phyloP scores from a whole-genome alignment of 78 protist species.

The Cyanophora paradoxa region DNA sequence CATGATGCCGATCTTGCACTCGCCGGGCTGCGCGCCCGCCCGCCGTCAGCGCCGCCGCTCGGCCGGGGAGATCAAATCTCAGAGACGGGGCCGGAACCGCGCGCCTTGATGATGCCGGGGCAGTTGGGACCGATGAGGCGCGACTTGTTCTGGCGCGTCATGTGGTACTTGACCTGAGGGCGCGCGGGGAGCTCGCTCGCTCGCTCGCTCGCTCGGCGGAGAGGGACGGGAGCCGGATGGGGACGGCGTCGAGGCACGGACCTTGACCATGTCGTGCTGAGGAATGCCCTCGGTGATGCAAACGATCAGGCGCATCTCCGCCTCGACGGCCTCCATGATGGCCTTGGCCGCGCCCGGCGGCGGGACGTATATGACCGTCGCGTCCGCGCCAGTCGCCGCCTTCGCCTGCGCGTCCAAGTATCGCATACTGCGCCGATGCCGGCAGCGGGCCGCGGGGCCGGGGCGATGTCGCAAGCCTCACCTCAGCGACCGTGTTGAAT shows the following conservation, averaged over 20 bases:
- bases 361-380: conserved; percentile 89
- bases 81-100: too few relatives aligned
- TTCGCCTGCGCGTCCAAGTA: too few relatives aligned
- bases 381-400: conserved; percentile 77
- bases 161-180: conserved; percentile 62
- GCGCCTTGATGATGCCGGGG: conserved; percentile 91
- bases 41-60: not conserved
- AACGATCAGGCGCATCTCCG: conserved; percentile 77
- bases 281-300: conserved; percentile 97
- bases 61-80: too few relatives aligned
- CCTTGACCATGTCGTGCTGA: conserved; percentile 72
- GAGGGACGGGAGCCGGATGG: too few relatives aligned
- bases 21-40: conserved; percentile 69
- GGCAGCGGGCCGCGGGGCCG: too few relatives aligned
- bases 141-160: conserved; percentile 65
- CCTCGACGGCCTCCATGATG: conserved; percentile 88
- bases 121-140: conserved; percentile 98
- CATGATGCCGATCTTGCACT: conserved; percentile 99
- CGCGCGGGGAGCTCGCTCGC: not conserved
- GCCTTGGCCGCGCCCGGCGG: conserved; percentile 76
- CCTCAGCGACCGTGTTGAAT: conserved; percentile 82
- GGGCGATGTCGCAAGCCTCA: too few relatives aligned
- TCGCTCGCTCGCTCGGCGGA: too few relatives aligned
- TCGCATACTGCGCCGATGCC: too few relatives aligned
- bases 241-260: too few relatives aligned